Percentiles rank a stretch among this genome's conserved stretches.
Evolutionary conservation across 345 rosid species (phyloP).

Genomic region (Syzygium oleosum): DNA sequence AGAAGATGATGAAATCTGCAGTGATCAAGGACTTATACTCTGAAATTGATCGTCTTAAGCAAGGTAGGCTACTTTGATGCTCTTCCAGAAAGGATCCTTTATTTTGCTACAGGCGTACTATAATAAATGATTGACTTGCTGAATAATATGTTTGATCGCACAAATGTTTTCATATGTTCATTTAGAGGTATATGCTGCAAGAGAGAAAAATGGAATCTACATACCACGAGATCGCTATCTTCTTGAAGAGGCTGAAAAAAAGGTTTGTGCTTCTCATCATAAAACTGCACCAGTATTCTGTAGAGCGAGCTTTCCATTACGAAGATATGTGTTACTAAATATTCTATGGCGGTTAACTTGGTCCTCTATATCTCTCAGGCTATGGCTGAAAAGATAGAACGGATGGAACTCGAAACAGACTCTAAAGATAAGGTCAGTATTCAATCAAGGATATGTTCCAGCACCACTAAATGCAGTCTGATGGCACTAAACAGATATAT

Average conservation of each 20-base stretch:
- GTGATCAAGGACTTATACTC: slow-evolving; percentile 94
- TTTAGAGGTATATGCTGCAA: slow-evolving; percentile 93
- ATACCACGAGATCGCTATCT: slow-evolving; percentile 90
- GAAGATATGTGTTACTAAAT: not conserved
- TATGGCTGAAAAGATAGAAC: slow-evolving; percentile 96
- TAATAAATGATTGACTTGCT: not conserved
- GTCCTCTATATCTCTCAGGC: slow-evolving; percentile 39
- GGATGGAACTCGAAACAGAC: slow-evolving; percentile 74
- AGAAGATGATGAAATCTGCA: slow-evolving; percentile 99
- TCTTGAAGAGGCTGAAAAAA: slow-evolving; percentile 94
- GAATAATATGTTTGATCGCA: not conserved
- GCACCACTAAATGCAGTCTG: not conserved
- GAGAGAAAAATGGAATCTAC: slow-evolving; percentile 97
- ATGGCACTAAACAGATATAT: not conserved
- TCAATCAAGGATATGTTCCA: not conserved
- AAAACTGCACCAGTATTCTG: not conserved
- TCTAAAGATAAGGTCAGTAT: slow-evolving; percentile 68
- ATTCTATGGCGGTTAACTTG: not conserved
- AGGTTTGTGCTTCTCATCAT: slow-evolving; percentile 33
- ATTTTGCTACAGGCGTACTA: not conserved
- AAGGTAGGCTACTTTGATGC: slow-evolving; percentile 43
- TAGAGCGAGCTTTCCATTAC: not conserved
- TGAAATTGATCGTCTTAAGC: slow-evolving; percentile 94
- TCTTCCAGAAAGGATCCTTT: not conserved
- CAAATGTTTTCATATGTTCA: not conserved